Evolutionary conservation across 176 grass and related monocot species (phyloP).

Genomic region (Pontederia crassipes): DNA sequence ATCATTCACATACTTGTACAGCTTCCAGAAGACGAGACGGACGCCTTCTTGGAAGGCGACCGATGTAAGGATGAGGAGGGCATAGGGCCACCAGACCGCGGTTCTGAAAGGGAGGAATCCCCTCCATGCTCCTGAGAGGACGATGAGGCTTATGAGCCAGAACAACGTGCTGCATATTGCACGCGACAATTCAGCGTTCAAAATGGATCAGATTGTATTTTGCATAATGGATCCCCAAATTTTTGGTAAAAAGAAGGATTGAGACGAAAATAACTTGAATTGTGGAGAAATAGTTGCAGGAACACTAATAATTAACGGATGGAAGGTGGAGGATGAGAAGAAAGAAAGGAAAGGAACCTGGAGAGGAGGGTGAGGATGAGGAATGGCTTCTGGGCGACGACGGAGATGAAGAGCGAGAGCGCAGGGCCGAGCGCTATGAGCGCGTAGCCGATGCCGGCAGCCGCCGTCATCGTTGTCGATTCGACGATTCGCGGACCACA

Average conservation of each 20-base stretch:
- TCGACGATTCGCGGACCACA: too few relatives aligned
- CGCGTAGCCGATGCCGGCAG: constrained; percentile 66
- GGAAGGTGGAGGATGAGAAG: not conserved
- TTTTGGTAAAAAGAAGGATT: too few relatives aligned
- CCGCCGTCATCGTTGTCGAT: constrained; percentile 51
- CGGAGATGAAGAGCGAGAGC: constrained; percentile 66
- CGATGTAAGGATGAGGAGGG: constrained; percentile 63
- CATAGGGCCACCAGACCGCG: constrained; percentile 53
- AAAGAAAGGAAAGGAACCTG: constrained; percentile 30
- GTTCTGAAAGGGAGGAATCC: constrained; percentile 73
- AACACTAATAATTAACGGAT: not conserved
- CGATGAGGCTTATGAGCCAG: constrained; percentile 86
- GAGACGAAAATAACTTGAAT: too few relatives aligned
- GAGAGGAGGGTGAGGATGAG: constrained; percentile 86
- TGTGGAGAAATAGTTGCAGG: not conserved
- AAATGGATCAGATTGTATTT: too few relatives aligned
- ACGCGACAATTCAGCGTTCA: not conserved
- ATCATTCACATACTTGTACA: constrained; percentile 73
- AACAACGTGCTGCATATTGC: constrained; percentile 56
- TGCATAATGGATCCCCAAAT: too few relatives aligned
- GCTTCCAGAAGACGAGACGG: constrained; percentile 78
- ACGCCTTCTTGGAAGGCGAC: constrained; percentile 72
- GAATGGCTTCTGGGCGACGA: constrained; percentile 80
- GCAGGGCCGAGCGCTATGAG: constrained; percentile 85
- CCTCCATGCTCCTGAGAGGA: constrained; percentile 80